Evolutionary conservation across 352 stramenopile genomes (phyloP).

Genomic region (Discostella stelligera): DNA sequence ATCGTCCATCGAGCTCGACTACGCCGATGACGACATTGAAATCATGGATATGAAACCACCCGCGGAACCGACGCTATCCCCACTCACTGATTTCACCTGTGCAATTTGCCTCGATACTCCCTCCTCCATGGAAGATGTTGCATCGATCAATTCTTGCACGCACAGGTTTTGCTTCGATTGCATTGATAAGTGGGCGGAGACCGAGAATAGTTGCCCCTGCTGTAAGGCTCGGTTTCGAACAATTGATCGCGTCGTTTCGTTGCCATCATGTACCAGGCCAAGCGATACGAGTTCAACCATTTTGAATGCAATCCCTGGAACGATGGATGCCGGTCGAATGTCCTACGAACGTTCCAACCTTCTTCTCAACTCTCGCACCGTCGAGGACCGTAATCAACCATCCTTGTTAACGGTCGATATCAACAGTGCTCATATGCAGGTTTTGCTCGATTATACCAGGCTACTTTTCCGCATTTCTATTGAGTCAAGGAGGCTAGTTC

Average conservation of each 20-base stretch:
- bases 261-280: no score
- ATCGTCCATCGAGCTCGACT: conserved; percentile 26
- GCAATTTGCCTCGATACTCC: conserved; percentile 47
- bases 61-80: neutral
- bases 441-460: no score
- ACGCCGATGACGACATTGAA: conserved; percentile 12
- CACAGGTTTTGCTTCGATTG: conserved; percentile 55
- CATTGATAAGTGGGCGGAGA: conserved; percentile 45
- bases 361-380: conserved; percentile 33
- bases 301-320: neutral
- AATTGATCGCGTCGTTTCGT: conserved; percentile 31
- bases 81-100: conserved; percentile 34
- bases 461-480: no score
- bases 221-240: conserved; percentile 37
- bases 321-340: no score
- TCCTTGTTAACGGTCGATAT: neutral
- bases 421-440: neutral
- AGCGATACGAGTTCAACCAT: conserved; percentile 11
- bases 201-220: conserved; percentile 48
- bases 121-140: conserved; percentile 19
- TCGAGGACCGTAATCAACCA: conserved; percentile 45
- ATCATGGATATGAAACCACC: conserved; percentile 22
- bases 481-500: neutral
- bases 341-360: neutral
- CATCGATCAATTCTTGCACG: conserved; percentile 30